A percentile compares a stretch with the other conserved stretches of the same genome.
phyloP scores from a whole-genome alignment of 331 rosid genomes.

The Dryas integrifolia region DNA sequence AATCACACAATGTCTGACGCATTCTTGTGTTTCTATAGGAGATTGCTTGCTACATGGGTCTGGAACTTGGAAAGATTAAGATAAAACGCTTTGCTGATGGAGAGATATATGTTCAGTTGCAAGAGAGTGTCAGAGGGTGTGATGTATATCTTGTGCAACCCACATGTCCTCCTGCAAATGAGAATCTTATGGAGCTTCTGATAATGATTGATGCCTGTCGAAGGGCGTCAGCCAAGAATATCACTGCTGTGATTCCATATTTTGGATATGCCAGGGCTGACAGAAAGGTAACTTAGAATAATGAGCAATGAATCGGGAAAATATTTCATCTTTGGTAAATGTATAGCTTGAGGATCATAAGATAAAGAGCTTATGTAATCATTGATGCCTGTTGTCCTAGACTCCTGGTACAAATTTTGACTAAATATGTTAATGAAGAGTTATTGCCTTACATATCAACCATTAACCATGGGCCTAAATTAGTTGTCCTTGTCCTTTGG shows the following conservation, averaged over 20 bases:
- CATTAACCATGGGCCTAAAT: not conserved
- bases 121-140: constrained; percentile 94
- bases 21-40: constrained; percentile 39
- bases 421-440: not conserved
- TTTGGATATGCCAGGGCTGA: constrained; percentile 99
- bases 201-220: constrained; percentile 93
- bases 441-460: not conserved
- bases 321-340: not conserved
- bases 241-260: constrained; percentile 91
- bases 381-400: not conserved
- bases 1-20: constrained; percentile 9
- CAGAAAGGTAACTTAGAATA: constrained; percentile 57
- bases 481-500: not conserved
- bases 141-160: constrained; percentile 95
- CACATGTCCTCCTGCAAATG: constrained; percentile 94
- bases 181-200: constrained; percentile 91
- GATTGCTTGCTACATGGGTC: constrained; percentile 94
- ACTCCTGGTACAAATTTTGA: not conserved
- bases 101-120: constrained; percentile 91
- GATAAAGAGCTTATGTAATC: not conserved
- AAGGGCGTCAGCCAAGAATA: constrained; percentile 92
- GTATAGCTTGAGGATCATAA: not conserved
- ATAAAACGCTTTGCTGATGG: constrained; percentile 95
- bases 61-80: constrained; percentile 80
- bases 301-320: not conserved